phyloP scores from a whole-genome alignment of 2,329 filamentous ascomycete genomes.

The Trichoderma sp. region DNA sequence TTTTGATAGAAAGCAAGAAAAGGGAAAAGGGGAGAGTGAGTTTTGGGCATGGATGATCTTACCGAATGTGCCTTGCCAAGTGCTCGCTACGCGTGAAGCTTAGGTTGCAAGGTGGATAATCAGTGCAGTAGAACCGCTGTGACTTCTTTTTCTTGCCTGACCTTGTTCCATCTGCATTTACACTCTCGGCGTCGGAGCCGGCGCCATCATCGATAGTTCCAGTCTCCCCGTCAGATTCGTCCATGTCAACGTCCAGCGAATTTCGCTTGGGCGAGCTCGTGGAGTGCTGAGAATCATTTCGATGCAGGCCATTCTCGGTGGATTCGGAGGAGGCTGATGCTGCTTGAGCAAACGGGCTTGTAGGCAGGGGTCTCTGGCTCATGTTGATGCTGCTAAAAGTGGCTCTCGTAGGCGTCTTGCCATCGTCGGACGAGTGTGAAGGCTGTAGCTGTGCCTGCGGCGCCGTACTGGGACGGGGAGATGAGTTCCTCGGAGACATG shows the following conservation, averaged over 20 bases:
- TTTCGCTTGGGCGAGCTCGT: constrained; percentile 58
- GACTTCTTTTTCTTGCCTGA: constrained; percentile 95
- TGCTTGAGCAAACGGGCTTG: constrained; percentile 55
- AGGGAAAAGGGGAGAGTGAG: not conserved
- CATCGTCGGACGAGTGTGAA: constrained; percentile 47
- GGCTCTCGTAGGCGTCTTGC: constrained; percentile 65
- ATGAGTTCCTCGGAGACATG: constrained; percentile 44
- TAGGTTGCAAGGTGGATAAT: constrained; percentile 89
- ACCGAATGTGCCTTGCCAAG: constrained; percentile 91
- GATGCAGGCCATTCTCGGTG: constrained; percentile 45
- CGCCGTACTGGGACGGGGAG: constrained; percentile 44
- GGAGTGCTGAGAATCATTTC: constrained; percentile 63
- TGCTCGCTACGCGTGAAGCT: constrained; percentile 98
- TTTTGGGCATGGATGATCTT: constrained; percentile 33
- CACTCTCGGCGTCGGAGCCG: constrained; percentile 67
- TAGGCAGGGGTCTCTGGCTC: constrained; percentile 59
- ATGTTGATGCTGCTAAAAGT: constrained; percentile 50
- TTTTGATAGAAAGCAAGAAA: not conserved
- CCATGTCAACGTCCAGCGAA: constrained; percentile 75
- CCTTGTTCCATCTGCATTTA: constrained; percentile 66
- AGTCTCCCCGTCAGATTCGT: constrained; percentile 70
- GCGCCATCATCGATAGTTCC: constrained; percentile 53
- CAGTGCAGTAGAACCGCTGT: constrained; percentile 93
- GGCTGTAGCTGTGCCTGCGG: constrained; percentile 38
- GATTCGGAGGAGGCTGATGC: constrained; percentile 53